Base-by-base conservation (phyloP, 768 basidiomycete genomes). In the Xanthoconium purpureum region DNA sequence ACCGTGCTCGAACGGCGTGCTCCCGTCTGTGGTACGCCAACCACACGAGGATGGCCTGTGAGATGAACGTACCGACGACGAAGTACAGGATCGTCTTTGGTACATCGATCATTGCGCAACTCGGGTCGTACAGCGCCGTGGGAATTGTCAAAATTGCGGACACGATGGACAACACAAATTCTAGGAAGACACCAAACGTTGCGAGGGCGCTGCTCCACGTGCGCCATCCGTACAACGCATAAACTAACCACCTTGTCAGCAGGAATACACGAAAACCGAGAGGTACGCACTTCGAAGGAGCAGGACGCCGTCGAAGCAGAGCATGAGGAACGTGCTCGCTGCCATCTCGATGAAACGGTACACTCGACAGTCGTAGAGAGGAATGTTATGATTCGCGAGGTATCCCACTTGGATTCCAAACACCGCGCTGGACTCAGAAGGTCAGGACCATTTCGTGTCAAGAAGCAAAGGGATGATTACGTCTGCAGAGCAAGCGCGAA, bases 201-300 rank as follows among this genome's bases (percentile, higher is more conserved):
- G 30, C 62, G 3, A 66, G 1, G 6, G 17, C 9, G 46, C 43
- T 48, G 6, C 46, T 47, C 42, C 44, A 40, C 13, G 29, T 39
- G n/a, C 20, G 37, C 7, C 29, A 37, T 28, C 50, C 60, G 18
- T 60, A 65, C 1, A 69, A 40, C 0, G 63, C 67, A 42, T 56
- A 63, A 37, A 69, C 67, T 69, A 9, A 15, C 20, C 4, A 12
- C 13, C 6, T 12, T n/a, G 15, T 63, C 8, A 54, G 48, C 42
- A 20, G 3, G n/a, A 36, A 5, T 14, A 11, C 1, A 6, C 9
- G 10, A 54, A 32, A 37, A 5, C 17, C 5, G 18, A 3, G 33
- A 51, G 10, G 20, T 20, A 61, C 60, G 39, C 47, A 68, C 68
- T 62, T 56, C 68, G 58, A 37, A 70, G 43, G 35, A 66, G 52